phyloP scores from a whole-genome alignment of 805 yeast species.

The Grigorovia transvaalensis region DNA sequence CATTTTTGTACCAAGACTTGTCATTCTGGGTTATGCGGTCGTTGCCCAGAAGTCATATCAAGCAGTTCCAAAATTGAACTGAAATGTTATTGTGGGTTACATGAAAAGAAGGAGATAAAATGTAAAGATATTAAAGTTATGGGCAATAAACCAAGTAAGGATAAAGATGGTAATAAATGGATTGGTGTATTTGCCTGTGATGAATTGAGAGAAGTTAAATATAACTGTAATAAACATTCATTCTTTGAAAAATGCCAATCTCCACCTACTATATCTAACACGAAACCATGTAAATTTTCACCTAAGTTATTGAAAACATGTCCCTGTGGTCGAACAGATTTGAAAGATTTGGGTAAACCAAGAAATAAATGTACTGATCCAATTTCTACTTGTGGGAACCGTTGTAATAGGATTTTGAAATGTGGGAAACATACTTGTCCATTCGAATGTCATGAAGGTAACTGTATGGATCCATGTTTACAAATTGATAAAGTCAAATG shows the following conservation, averaged over 20 bases:
- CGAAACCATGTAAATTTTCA: slow-evolving; percentile 46
- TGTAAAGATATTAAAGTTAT: slow-evolving; percentile 36
- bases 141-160: slow-evolving; percentile 24
- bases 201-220: slow-evolving; percentile 34
- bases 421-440: slow-evolving; percentile 71
- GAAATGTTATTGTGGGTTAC: slow-evolving; percentile 68
- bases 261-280: slow-evolving; percentile 17
- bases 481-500: slow-evolving; percentile 45
- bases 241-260: slow-evolving; percentile 39
- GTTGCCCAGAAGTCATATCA: slow-evolving; percentile 41
- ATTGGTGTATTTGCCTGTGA: slow-evolving; percentile 44
- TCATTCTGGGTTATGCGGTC: slow-evolving; percentile 78
- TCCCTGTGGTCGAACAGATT: slow-evolving; percentile 63
- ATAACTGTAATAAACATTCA: slow-evolving; percentile 57
- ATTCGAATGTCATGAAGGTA: slow-evolving; percentile 66
- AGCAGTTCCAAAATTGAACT: slow-evolving; percentile 5
- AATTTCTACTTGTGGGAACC: slow-evolving; percentile 59
- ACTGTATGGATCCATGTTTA: slow-evolving; percentile 58
- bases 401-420: slow-evolving; percentile 49
- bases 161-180: slow-evolving; percentile 30
- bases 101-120: slow-evolving; percentile 29
- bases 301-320: slow-evolving; percentile 56
- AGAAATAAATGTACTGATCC: slow-evolving; percentile 65
- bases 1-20: slow-evolving; percentile 58
- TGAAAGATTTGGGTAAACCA: slow-evolving; percentile 30